Base-by-base conservation (phyloP, 2,329 filamentous ascomycete genomes). In the Scopulariopsis brevicaulis region DNA sequence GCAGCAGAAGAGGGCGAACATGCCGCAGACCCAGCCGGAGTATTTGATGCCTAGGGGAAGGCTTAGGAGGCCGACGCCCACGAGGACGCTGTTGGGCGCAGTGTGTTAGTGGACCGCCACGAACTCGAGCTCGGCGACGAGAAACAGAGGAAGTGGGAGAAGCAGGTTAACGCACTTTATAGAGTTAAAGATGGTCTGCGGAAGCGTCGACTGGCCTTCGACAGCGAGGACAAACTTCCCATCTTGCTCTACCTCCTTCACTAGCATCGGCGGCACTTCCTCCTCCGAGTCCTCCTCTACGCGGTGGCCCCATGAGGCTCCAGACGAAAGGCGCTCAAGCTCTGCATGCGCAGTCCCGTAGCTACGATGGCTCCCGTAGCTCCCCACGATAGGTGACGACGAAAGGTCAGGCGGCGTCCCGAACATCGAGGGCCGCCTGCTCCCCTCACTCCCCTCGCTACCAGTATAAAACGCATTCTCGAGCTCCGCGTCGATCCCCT, bases 121-220 rank as follows among this genome's bases (percentile, higher is more conserved):
- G 28, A 8, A 8, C 8, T 32, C 28, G 8, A 8, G 28, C 28
- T 32, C 28, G 14, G 12, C 37, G 12, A 40, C 20, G 14, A 7
- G 11, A n/a, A 3, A 46, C 5, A 46, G 18, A n/a, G 18, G 37
- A 14, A 6, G 18, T 6, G n/a, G 40, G 15, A 10, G 37, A 6
- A n/a, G 37, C 8, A 2, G 40, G n/a, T 46, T n/a, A 18, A n/a
- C 71, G 60, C 63, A 76, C 73, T 96, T 96, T 68, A 93, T 93
- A 3, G 90, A 95, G 72, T 99, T 99, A 77, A 97, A 96, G 61
- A 96, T 82, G 7, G 93, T 97, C 74, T 97, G 93, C 0, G 91
- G 91, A 18, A 97, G 78, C 1, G 93, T 99, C n/a, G 90, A 96
- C 73, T 95, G 91, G 46, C 93, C 93, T 61, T 96, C 87, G 2